These are phyloP conservation scores for Rhododendron simsii DNA, from an alignment of 148 eudicot genomes.

Conservation along the genomic window DNA sequence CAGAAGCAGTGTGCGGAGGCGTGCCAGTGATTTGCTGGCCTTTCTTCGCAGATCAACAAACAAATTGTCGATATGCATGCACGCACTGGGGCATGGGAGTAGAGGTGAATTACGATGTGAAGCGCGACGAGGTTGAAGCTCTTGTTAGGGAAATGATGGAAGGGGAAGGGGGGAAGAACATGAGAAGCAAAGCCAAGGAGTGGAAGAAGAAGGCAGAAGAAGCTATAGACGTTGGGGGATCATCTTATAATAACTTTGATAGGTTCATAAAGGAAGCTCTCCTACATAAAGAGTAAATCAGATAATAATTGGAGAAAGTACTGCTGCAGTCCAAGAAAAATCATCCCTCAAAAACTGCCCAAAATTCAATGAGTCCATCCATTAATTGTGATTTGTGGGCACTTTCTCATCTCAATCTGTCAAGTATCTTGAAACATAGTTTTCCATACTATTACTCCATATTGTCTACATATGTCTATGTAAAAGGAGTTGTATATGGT, in stretches of 20 bases:
- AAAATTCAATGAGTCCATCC: too few species aligned
- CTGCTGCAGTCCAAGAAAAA: too few species aligned
- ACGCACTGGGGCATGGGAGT: background rate
- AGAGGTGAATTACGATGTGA: background rate
- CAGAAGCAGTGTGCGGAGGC: background rate
- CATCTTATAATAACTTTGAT: background rate
- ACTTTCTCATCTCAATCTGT: too few species aligned
- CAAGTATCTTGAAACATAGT: too few species aligned
- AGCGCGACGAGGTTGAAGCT: background rate
- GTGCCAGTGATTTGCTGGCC: background rate
- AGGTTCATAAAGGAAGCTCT: background rate
- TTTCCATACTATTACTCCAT: too few species aligned
- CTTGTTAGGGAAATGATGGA: slow-evolving; percentile 3
- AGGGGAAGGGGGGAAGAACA: slow-evolving; percentile 1
- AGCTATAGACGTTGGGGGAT: background rate
- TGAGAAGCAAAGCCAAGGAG: background rate
- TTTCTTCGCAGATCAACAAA: slow-evolving; percentile 10
- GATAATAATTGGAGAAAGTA: background rate
- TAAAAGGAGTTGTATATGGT: too few species aligned
- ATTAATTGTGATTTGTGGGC: too few species aligned
- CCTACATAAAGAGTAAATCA: background rate
- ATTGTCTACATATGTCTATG: too few species aligned
- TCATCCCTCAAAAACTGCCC: too few species aligned
- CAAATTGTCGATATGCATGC: slow-evolving; percentile 3
- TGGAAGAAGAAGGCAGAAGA: background rate